Base-by-base conservation (phyloP, 495 filamentous ascomycete genomes). In the Penicillium cinerascens region DNA sequence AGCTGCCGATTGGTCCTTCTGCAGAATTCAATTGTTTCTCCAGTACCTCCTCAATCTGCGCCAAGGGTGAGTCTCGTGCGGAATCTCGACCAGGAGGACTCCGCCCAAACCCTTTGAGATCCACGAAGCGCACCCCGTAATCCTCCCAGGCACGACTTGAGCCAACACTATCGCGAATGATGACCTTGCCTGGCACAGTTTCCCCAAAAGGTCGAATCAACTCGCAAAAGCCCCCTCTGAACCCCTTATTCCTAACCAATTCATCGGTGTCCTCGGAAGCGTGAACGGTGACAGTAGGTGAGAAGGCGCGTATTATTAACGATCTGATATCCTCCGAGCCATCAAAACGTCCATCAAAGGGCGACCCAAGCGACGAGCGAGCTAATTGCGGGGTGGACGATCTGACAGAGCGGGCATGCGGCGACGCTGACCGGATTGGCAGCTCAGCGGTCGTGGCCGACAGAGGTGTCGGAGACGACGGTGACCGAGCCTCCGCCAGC, bases 131-230 rank as follows among this genome's bases (percentile, higher is more conserved):
- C 44, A 97, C 79, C 2, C 88, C 87, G 71, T 89, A 98, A 64
- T 97, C 91, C 23, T 96, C 93, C 77, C 87, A 95, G 26, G 81
- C 82, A 56, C 79, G 81, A 59, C 91, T 89, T 29, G 83, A 82
- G 9, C 93, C 92, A 51, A 87, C 78, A 57, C 91, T 96, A 67
- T 98, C 95, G 48, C 95, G 77, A 36, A 98, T 85, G 16, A 87
- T 87, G 27, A 98, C 87, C 65, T 91, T 93, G 21, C 93, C 93
- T 29, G 85, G 82, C 0, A 98, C 76, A 35, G 78, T 80, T 66
- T 98, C 93, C n/a, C 92, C 93, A 71, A 92, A 98, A 4, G 92
- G 91, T 42, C 92, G 76, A 29, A 98, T 70, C 46, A 98, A 69
- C 63, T 92, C 88, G 75, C 87, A 84, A 42, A 98, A 79, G 0